Conservation (phyloP, 192 early-diverging fungal species). For the Entophlyctis helioformis region DNA sequence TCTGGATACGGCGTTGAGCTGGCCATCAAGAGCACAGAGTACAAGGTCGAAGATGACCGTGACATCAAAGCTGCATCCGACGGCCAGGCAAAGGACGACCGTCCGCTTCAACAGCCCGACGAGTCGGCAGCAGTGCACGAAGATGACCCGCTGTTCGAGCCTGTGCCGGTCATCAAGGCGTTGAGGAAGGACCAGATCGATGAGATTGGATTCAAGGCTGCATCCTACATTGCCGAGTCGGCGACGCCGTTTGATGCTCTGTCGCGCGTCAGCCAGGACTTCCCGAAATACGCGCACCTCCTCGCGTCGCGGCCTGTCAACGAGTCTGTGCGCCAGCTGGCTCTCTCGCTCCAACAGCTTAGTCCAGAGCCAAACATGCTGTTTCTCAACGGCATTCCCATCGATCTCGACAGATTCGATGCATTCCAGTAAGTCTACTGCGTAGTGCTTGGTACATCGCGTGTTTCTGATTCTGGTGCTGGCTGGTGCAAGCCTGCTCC, state of each 20-base stretch:
- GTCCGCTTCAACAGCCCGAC: too few relatives aligned
- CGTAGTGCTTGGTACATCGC: too few relatives aligned
- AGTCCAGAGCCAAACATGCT: slow-evolving; percentile 7
- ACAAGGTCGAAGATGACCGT: slow-evolving; percentile 91
- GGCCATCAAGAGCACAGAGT: slow-evolving; percentile 92
- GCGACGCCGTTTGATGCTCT: slow-evolving; percentile 52
- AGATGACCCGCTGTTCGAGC: slow-evolving; percentile 3
- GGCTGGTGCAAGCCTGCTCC: too few relatives aligned
- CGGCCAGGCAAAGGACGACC: too few relatives aligned
- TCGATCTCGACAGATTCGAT: slow-evolving; percentile 18
- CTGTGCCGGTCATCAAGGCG: slow-evolving; percentile 21
- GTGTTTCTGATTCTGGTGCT: too few relatives aligned
- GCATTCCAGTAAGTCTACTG: slow-evolving; percentile 13
- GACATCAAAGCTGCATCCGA: too few relatives aligned
- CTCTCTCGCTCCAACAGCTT: slow-evolving; percentile 20
- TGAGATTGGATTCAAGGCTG: slow-evolving; percentile 53
- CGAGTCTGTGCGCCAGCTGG: slow-evolving; percentile 22
- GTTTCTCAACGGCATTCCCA: slow-evolving; percentile 26
- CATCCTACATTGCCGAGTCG: slow-evolving; percentile 56
- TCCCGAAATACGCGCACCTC: slow-evolving; percentile 79
- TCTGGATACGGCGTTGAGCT: slow-evolving; percentile 90
- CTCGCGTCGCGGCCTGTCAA: slow-evolving; percentile 39
- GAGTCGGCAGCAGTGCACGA: too few relatives aligned
- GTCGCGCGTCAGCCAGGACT: slow-evolving; percentile 61
- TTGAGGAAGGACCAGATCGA: slow-evolving; percentile 21